Evolutionary conservation across 2,329 filamentous ascomycete species (phyloP).

Genomic region (Chaetomium olivaceum): DNA sequence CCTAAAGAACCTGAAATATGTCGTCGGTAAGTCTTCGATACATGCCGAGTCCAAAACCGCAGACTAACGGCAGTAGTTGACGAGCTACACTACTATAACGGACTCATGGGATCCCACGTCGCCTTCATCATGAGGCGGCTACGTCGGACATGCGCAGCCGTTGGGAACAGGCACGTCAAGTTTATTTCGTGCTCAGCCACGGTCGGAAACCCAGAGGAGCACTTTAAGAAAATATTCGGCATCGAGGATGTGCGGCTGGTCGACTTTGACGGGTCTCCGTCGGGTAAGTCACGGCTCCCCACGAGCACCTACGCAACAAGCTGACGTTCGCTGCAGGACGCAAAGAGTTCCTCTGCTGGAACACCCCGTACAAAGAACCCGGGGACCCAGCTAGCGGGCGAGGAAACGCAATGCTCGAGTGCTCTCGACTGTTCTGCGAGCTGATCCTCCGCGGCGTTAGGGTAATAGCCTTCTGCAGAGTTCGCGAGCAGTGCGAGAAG

Average conservation of each 20-base stretch:
- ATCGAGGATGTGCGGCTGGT: conserved; percentile 77
- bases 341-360: conserved; percentile 98
- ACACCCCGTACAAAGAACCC: conserved; percentile 91
- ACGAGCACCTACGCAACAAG: not conserved
- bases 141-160: conserved; percentile 80
- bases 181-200: conserved; percentile 98
- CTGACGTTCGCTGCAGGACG: conserved; percentile 42
- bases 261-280: conserved; percentile 90
- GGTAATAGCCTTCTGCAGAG: conserved; percentile 88
- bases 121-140: conserved; percentile 92
- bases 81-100: conserved; percentile 95
- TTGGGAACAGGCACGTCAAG: conserved; percentile 81
- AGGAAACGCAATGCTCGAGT: conserved; percentile 78
- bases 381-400: conserved; percentile 83
- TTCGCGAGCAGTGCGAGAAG: conserved; percentile 85
- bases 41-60: too few relatives aligned
- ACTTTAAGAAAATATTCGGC: conserved; percentile 94
- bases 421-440: conserved; percentile 88
- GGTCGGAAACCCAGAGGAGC: conserved; percentile 85
- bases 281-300: conserved; percentile 49
- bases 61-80: conserved; percentile 52
- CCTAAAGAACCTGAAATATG: conserved; percentile 83
- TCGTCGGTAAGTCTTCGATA: conserved; percentile 55
- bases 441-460: conserved; percentile 84
- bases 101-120: conserved; percentile 89